phyloP scores from a whole-genome alignment of 257 asterid genomes.

The Nicotiana obtusifolia region DNA sequence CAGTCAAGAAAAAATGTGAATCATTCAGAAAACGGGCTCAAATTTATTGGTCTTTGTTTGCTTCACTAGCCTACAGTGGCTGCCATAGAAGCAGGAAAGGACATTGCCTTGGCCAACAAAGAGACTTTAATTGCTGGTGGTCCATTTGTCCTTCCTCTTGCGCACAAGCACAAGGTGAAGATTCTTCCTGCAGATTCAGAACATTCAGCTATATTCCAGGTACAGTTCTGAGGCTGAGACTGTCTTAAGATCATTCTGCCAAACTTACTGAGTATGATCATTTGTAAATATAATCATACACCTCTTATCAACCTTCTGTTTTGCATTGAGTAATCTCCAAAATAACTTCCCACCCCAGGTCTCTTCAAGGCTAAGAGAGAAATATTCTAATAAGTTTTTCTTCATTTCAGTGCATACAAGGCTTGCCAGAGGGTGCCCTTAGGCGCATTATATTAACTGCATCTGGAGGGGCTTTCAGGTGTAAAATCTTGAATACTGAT shows the following conservation, averaged over 20 bases:
- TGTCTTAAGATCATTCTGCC: neutral
- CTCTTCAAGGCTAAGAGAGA: neutral
- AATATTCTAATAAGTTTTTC: constrained; percentile 11
- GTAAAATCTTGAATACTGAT: neutral
- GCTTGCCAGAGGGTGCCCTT: constrained; percentile 94
- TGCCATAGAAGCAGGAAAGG: constrained; percentile 97
- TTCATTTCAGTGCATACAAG: constrained; percentile 83
- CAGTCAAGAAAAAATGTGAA: neutral
- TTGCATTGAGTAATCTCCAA: neutral
- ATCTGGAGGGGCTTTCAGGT: constrained; percentile 98
- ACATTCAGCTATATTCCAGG: constrained; percentile 99
- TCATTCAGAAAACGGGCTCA: neutral
- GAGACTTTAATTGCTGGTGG: constrained; percentile 98
- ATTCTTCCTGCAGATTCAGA: constrained; percentile 99
- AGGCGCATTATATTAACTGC: constrained; percentile 95
- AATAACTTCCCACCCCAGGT: neutral
- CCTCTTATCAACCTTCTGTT: neutral
- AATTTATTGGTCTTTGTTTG: neutral
- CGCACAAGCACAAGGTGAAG: constrained; percentile 88
- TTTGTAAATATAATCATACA: neutral
- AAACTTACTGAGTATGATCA: neutral
- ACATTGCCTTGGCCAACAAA: constrained; percentile 95
- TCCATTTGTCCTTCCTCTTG: constrained; percentile 97
- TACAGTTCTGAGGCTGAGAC: constrained; percentile 12
- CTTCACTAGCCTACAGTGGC: constrained; percentile 83